These are phyloP conservation scores for Lasiodiplodia gonubiensis DNA, from an alignment of 2,329 filamentous ascomycete species.

Conservation along the genomic window DNA sequence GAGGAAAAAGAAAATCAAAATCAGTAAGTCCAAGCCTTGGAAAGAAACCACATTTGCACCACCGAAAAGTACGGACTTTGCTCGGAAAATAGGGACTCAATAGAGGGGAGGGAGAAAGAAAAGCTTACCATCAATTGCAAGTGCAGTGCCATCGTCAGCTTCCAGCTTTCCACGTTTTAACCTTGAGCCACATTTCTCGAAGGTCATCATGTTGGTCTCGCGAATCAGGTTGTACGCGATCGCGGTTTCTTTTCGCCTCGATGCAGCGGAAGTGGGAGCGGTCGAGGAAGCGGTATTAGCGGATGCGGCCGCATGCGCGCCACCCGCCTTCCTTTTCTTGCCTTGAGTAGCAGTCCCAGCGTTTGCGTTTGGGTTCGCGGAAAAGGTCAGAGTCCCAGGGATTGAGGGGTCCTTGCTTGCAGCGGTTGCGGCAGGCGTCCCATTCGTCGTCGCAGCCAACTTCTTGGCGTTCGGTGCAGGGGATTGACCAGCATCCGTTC, in stretches of 20 bases:
- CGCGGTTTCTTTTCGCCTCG: constrained; percentile 45
- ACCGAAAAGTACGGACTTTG: background rate
- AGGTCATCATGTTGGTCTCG: constrained; percentile 87
- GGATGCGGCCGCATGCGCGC: constrained; percentile 19
- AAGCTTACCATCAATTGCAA: constrained; percentile 82
- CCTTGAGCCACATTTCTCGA: constrained; percentile 67
- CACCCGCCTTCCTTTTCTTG: constrained; percentile 27
- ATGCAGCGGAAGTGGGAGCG: constrained; percentile 43
- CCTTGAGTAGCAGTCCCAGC: constrained; percentile 18
- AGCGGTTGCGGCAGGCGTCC: constrained; percentile 36
- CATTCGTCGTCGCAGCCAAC: constrained; percentile 46
- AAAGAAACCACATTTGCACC: background rate
- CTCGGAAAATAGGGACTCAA: background rate
- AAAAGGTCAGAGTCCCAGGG: constrained; percentile 65
- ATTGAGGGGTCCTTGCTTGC: constrained; percentile 51
- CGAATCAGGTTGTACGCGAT: constrained; percentile 51
- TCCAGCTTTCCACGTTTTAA: constrained; percentile 63
- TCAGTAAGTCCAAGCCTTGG: constrained; percentile 41
- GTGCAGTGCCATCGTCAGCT: constrained; percentile 86
- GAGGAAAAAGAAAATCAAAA: constrained; percentile 30
- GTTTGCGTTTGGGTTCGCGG: constrained; percentile 53
- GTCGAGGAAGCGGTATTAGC: constrained; percentile 29
- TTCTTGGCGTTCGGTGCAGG: constrained; percentile 44
- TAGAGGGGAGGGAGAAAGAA: background rate
- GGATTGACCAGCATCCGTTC: constrained; percentile 41